Evolutionary conservation across 2,329 filamentous ascomycete genomes (phyloP), one percentile per base, ranked within the genome.

Genomic region (Ustulina deusta): DNA sequence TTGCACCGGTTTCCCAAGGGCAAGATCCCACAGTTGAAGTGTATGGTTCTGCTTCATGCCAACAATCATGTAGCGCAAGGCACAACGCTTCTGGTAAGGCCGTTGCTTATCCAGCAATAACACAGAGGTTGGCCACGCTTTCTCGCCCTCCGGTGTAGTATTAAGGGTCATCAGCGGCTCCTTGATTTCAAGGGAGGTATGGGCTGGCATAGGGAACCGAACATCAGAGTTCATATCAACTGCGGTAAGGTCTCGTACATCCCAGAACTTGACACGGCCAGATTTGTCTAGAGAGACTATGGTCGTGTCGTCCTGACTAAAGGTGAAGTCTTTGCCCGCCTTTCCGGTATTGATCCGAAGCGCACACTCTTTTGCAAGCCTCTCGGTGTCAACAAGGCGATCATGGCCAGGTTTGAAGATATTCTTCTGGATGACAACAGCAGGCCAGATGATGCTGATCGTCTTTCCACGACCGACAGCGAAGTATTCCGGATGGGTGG

Each of bases 21-120:
- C 94, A 77, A 99, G 90, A 83, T 99, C 96, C 97, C 96, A 99
- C 51, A 99, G 89, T 84, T 99, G 97, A 69, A 99, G 89, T 63
- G 95, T 97, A 82, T 99, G 96, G 81, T 99, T 99, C 81, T 99
- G 96, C 84, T 98, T 97, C 89, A 98, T 93, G 75, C 96, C 96
- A 70, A 99, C 93, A 78, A 99, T 91, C 83, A 99, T 91, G 83
- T 99, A 99, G 69, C 96, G 90, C 70, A 97, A 86, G 55, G 97
- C 94, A 76, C 92, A 91, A 68, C 92, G 91, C 82, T 96, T 97
- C 82, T 91, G 89, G 81, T 97, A 97, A 52, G 96, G 94, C 70
- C 94, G 92, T 81, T 94, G 90, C 85, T 98, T 99, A 82, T 99
- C 96, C 74, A 99, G 90, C 80, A 99, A 91, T 79, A 97, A 87